These are phyloP conservation scores for Vitis hybrid DNA, from an alignment of 177 flowering plant species.

Conservation along the genomic window DNA sequence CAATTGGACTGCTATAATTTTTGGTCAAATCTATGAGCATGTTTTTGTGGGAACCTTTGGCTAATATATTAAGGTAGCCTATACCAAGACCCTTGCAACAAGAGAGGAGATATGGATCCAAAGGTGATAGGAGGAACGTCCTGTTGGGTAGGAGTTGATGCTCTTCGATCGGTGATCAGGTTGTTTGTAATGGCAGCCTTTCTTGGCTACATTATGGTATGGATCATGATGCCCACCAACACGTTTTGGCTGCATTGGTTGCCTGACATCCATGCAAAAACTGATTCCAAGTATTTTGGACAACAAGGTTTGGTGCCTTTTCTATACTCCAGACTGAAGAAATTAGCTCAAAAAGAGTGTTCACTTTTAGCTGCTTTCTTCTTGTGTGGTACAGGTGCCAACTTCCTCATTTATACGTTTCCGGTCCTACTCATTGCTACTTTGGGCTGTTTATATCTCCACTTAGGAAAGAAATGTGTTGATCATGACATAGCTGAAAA, in stretches of 20 bases:
- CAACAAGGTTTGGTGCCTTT: conserved; percentile 19
- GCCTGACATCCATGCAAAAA: conserved; percentile 14
- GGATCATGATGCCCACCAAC: conserved; percentile 36
- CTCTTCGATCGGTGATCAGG: conserved; percentile 6
- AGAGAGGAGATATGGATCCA: no score
- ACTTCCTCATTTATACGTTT: conserved; percentile 14
- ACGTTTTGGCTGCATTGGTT: conserved; percentile 20
- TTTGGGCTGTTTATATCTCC: conserved; percentile 12
- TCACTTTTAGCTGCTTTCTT: not conserved
- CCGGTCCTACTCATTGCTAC: conserved; percentile 10
- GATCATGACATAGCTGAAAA: not conserved
- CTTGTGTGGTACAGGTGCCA: conserved; percentile 12
- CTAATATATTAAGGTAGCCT: no score
- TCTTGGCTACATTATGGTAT: conserved; percentile 30
- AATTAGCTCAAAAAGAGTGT: no score
- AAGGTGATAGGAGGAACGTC: no score
- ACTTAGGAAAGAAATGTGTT: conserved; percentile 1
- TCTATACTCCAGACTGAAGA: not conserved
- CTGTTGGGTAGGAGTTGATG: no score
- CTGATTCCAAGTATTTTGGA: conserved; percentile 27
- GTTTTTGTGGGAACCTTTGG: no score
- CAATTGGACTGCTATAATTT: no score
- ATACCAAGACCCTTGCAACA: no score
- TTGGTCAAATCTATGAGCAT: no score
- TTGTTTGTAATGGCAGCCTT: conserved; percentile 13